Base-by-base conservation (phyloP, 371 early-diverging fungal genomes). In the Nematocida sp. region DNA sequence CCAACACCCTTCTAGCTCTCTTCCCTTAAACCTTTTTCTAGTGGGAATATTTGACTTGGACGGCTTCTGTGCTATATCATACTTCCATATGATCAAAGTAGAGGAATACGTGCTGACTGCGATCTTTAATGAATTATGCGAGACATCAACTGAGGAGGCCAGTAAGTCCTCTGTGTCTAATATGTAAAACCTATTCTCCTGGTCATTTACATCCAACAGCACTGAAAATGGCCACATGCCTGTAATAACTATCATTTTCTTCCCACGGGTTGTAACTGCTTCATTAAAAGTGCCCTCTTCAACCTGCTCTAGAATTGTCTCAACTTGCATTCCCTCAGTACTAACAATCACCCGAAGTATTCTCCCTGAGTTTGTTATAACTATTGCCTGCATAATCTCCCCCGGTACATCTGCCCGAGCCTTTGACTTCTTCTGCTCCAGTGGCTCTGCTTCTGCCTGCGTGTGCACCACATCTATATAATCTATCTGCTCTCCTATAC, bases 171-270 rank as follows among this genome's bases (percentile, higher is more conserved):
- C 84, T 27, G 86, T 84, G 62, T 88, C 86, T 33, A 88, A 70
- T 61, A 85, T 62, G 66, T 86, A 62, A 50, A 86, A 67, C 56
- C 80, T 72, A 9, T 85, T 69, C 13, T 69, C 62, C 1, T 61
- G 42, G 62, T 78, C 66, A 39, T 82, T 58, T 39, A 67, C 73
- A 66, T 88, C 86, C 56, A 84, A 80, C 2, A 86, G 70, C 42
- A 86, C 27, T 33, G 84, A 62, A 82, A 85, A 88, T 2, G 86
- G 85, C 85, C 84, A 86, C 42, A 70, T 66, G n/a, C 88, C 88
- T 5, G 83, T 84, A 11, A 82, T 50, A 27, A 85, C 52, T 25
- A 84, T 25, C 40, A 86, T 78, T 55, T 86, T 64, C 72, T 85
- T 86, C 13, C 86, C 88, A 39, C 85, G 84, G 0, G 86, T 85